Conservation (phyloP, 495 filamentous ascomycete genomes). For the Tuber borchii region DNA sequence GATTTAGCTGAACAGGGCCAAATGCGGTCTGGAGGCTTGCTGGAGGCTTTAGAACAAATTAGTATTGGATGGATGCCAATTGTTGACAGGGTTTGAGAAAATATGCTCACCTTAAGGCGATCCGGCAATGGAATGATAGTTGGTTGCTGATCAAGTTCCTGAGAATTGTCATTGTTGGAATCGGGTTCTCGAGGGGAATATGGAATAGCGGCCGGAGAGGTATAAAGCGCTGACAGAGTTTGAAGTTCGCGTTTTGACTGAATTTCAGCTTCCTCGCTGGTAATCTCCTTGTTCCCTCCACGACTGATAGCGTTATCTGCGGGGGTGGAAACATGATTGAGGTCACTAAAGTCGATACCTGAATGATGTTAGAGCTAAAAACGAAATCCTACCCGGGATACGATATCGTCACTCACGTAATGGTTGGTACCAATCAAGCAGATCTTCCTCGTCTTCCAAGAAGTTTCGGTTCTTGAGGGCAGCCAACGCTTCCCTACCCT, state of each 20-base stretch:
- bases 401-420: conserved; percentile 22
- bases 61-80: conserved; percentile 4
- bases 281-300: conserved; percentile 34
- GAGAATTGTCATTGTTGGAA: conserved; percentile 19
- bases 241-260: conserved; percentile 37
- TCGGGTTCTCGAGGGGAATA: conserved; percentile 39
- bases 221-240: conserved; percentile 40
- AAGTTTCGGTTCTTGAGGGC: conserved; percentile 42
- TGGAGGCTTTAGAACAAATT: conserved; percentile 21
- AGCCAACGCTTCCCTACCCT: conserved; percentile 40
- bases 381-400: background rate
- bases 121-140: conserved; percentile 38
- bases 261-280: conserved; percentile 39
- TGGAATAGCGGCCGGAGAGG: conserved; percentile 35
- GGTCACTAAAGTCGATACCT: conserved; percentile 39
- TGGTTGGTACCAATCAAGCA: conserved; percentile 42
- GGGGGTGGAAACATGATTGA: conserved; percentile 29
- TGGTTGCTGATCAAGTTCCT: conserved; percentile 22
- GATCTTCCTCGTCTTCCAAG: conserved; percentile 42
- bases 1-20: conserved; percentile 9
- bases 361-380: background rate
- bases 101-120: conserved; percentile 31
- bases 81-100: background rate
- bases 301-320: conserved; percentile 35
- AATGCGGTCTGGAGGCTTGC: conserved; percentile 13